These are phyloP conservation scores for Panicum hallii DNA, from an alignment of 202 grass and related monocot genomes.

Conservation along the genomic window DNA sequence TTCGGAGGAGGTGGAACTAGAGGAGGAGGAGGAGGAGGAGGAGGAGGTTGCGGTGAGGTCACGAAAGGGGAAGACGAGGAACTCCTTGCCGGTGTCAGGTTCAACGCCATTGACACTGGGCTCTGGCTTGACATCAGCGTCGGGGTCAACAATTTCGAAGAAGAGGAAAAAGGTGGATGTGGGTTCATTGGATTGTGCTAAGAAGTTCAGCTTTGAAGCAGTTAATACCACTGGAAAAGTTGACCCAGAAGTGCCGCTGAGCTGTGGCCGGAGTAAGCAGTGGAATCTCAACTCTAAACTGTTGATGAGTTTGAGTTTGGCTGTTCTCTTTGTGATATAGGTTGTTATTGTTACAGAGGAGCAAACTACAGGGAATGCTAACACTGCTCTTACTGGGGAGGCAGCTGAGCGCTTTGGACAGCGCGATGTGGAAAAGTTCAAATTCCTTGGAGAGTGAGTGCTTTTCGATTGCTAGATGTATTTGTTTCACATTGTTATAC, in stretches of 20 bases:
- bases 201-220: slow-evolving; percentile 75
- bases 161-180: slow-evolving; percentile 82
- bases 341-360: slow-evolving; percentile 55
- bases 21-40: slow-evolving; percentile 63
- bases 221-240: slow-evolving; percentile 38
- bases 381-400: slow-evolving; percentile 62
- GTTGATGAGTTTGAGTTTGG: not conserved
- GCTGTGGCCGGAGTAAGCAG: slow-evolving; percentile 52
- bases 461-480: slow-evolving; percentile 6
- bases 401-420: slow-evolving; percentile 75
- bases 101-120: slow-evolving; percentile 20
- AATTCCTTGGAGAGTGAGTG: slow-evolving; percentile 84
- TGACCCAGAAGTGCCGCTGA: slow-evolving; percentile 31
- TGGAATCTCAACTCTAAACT: slow-evolving; percentile 29
- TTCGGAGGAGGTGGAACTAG: slow-evolving; percentile 82
- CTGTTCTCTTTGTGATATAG: slow-evolving; percentile 32
- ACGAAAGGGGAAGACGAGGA: slow-evolving; percentile 42
- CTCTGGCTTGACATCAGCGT: slow-evolving; percentile 19
- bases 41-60: slow-evolving; percentile 50
- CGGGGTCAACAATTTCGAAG: slow-evolving; percentile 35
- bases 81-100: slow-evolving; percentile 25
- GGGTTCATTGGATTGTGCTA: slow-evolving; percentile 61
- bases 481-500: slow-evolving; percentile 21
- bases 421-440: slow-evolving; percentile 81
- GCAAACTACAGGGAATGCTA: slow-evolving; percentile 37